Evolutionary conservation across 768 basidiomycete genomes (phyloP).

Genomic region (Boletus huronensis): DNA sequence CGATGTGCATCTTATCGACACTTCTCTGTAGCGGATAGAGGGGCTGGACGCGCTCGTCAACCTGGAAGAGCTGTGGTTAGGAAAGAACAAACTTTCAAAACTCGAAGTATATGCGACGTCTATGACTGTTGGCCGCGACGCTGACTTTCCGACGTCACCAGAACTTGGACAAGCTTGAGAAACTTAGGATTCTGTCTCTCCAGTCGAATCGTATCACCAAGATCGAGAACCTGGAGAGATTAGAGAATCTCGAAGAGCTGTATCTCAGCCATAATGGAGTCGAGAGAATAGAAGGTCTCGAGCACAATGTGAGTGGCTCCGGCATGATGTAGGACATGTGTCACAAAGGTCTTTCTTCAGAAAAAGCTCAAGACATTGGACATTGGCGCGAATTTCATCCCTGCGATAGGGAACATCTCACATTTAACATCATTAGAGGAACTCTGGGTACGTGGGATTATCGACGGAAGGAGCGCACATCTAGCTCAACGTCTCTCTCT

Average conservation of each 20-base stretch:
- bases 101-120: conserved; percentile 56
- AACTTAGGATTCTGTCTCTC: conserved; percentile 81
- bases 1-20: background rate
- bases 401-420: conserved; percentile 74
- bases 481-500: background rate
- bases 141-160: conserved; percentile 27
- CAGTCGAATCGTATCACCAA: conserved; percentile 93
- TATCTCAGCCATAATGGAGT: conserved; percentile 96
- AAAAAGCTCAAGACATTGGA: conserved; percentile 81
- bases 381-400: conserved; percentile 80
- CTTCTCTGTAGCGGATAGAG: conserved; percentile 71
- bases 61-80: conserved; percentile 92
- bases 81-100: conserved; percentile 94
- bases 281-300: conserved; percentile 76
- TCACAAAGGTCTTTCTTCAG: conserved; percentile 26
- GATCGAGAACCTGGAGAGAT: conserved; percentile 73
- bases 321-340: background rate
- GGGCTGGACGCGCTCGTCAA: conserved; percentile 75
- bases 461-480: background rate
- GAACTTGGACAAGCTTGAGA: conserved; percentile 68
- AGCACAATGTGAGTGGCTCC: conserved; percentile 63
- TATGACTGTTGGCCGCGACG: background rate
- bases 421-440: conserved; percentile 81
- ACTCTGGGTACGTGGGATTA: conserved; percentile 69
- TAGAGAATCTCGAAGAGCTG: conserved; percentile 78